Evolutionary conservation across 306 rosid genomes (phyloP).

Genomic region (Aeschynomene evenia): DNA sequence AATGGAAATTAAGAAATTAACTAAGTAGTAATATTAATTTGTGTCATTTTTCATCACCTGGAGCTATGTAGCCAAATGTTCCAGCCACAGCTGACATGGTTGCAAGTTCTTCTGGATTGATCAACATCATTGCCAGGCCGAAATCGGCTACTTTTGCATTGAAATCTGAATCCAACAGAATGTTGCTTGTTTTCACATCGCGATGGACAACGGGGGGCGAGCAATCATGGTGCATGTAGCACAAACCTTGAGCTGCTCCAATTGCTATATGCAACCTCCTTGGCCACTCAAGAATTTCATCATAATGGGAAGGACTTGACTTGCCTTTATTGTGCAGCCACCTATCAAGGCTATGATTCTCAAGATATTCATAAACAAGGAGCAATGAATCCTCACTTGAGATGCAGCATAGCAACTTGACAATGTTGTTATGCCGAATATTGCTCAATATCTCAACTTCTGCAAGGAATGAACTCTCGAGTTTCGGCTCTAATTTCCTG

Average conservation of each 20-base stretch:
- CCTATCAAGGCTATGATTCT: slow-evolving; percentile 56
- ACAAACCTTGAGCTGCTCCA: slow-evolving; percentile 70
- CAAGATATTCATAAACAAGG: slow-evolving; percentile 71
- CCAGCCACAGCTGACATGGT: slow-evolving; percentile 62
- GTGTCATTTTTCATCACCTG: slow-evolving; percentile 39
- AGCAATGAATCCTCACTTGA: slow-evolving; percentile 60
- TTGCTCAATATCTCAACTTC: slow-evolving; percentile 58
- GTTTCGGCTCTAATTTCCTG: slow-evolving; percentile 42
- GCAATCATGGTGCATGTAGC: slow-evolving; percentile 76
- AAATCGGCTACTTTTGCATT: slow-evolving; percentile 85
- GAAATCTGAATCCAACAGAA: slow-evolving; percentile 69
- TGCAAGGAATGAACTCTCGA: slow-evolving; percentile 56
- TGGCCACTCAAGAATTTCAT: slow-evolving; percentile 55
- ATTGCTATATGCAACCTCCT: slow-evolving; percentile 56
- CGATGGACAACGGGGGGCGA: slow-evolving; percentile 54
- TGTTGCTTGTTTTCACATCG: slow-evolving; percentile 69
- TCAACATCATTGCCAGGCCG: slow-evolving; percentile 71
- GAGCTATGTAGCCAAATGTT: slow-evolving; percentile 76
- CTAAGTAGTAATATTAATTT: background rate
- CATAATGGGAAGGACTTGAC: slow-evolving; percentile 8
- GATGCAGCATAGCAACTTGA: slow-evolving; percentile 70
- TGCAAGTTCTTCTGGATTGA: slow-evolving; percentile 42
- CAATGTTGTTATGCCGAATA: slow-evolving; percentile 69
- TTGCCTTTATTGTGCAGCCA: slow-evolving; percentile 48
- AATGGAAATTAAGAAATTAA: background rate